Evolutionary conservation across 2,329 filamentous ascomycete species (phyloP).

Genomic region (Cercospora zeina): DNA sequence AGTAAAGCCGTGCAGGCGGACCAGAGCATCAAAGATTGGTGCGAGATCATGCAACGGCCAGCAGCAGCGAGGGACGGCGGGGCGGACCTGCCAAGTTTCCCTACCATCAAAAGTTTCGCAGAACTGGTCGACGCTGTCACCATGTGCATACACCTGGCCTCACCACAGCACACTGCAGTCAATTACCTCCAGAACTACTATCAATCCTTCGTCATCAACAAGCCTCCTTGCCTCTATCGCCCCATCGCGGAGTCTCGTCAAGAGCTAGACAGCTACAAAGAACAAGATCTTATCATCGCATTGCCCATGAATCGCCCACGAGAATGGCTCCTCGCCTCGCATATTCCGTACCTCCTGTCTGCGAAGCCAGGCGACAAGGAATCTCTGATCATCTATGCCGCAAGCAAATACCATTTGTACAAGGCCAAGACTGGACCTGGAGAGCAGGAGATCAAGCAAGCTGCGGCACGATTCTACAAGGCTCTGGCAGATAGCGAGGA

Average conservation of each 20-base stretch:
- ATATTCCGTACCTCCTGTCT: slow-evolving; percentile 47
- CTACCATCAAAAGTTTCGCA: slow-evolving; percentile 46
- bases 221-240: slow-evolving; percentile 46
- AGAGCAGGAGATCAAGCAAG: slow-evolving; percentile 21
- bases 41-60: slow-evolving; percentile 42
- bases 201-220: slow-evolving; percentile 51
- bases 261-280: slow-evolving; percentile 26
- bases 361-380: slow-evolving; percentile 27
- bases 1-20: slow-evolving; percentile 38
- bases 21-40: slow-evolving; percentile 45
- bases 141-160: slow-evolving; percentile 57
- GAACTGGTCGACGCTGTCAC: slow-evolving; percentile 50
- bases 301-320: slow-evolving; percentile 48
- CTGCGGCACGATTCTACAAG: slow-evolving; percentile 26
- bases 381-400: slow-evolving; percentile 26
- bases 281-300: slow-evolving; percentile 43
- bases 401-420: slow-evolving; percentile 26
- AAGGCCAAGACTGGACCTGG: slow-evolving; percentile 20
- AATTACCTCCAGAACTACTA: slow-evolving; percentile 58
- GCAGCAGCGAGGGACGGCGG: slow-evolving; percentile 28
- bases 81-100: slow-evolving; percentile 48
- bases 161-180: slow-evolving; percentile 53
- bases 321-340: slow-evolving; percentile 51
- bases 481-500: slow-evolving; percentile 24
- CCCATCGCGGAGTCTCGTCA: slow-evolving; percentile 33